A percentile compares a stretch with the other conserved stretches of the same genome.
These are phyloP conservation scores for Chytriomyces hyalinus DNA, from an alignment of 192 early-diverging fungal genomes.

Conservation along the genomic window DNA sequence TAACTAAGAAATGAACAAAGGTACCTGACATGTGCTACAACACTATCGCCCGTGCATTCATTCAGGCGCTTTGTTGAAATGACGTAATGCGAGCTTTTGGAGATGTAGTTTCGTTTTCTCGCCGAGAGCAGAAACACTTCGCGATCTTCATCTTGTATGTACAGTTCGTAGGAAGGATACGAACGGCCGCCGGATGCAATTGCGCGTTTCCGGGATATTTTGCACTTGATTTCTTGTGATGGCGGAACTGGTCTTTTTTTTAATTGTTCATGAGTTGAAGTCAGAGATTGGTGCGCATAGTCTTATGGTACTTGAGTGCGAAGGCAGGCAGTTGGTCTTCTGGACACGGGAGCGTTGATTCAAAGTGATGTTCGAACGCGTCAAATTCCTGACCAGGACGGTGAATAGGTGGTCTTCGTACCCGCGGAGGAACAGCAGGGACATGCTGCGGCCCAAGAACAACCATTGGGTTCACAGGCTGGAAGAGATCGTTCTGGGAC, in stretches of 20 bases:
- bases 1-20: neutral
- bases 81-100: slow-evolving; percentile 71
- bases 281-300: neutral
- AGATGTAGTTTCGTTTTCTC: slow-evolving; percentile 69
- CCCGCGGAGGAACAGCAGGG: neutral
- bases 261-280: neutral
- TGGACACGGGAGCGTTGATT: neutral
- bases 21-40: slow-evolving; percentile 55
- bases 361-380: neutral
- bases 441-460: neutral
- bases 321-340: slow-evolving; percentile 6
- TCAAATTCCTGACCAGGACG: neutral
- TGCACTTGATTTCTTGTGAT: slow-evolving; percentile 69
- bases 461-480: neutral
- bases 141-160: slow-evolving; percentile 58
- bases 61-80: slow-evolving; percentile 31
- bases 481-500: neutral
- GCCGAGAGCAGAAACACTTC: slow-evolving; percentile 69
- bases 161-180: slow-evolving; percentile 74
- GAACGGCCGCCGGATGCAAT: slow-evolving; percentile 60
- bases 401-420: neutral
- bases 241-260: slow-evolving; percentile 68
- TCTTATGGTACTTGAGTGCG: slow-evolving; percentile 25
- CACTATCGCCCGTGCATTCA: slow-evolving; percentile 34
- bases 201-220: slow-evolving; percentile 66